Evolutionary conservation across 2,329 filamentous ascomycete species (phyloP).

Genomic region (Boeremia exigua): DNA sequence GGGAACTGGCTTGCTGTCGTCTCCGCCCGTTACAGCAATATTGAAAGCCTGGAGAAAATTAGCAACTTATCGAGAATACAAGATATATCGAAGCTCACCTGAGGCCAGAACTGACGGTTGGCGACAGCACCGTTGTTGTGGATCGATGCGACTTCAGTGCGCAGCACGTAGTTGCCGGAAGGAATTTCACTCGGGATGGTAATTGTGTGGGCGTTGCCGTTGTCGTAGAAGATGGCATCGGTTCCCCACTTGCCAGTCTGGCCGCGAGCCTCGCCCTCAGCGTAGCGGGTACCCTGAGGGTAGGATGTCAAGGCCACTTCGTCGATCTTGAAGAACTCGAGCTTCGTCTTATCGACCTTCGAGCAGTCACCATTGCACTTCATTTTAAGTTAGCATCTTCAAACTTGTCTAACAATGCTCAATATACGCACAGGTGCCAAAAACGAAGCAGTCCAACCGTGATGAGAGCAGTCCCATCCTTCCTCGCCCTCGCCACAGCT

Average conservation of each 20-base stretch:
- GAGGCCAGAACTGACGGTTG: slow-evolving; percentile 45
- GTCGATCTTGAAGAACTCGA: slow-evolving; percentile 46
- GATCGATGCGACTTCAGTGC: slow-evolving; percentile 44
- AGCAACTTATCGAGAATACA: no score
- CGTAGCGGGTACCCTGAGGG: slow-evolving; percentile 34
- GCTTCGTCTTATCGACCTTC: slow-evolving; percentile 37
- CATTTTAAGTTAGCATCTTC: no score
- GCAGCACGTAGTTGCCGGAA: slow-evolving; percentile 44
- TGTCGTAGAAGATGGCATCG: slow-evolving; percentile 45
- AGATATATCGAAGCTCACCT: no score
- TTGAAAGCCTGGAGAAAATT: no score
- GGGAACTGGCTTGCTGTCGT: slow-evolving; percentile 32
- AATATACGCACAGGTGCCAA: no score
- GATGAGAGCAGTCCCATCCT: slow-evolving; percentile 44
- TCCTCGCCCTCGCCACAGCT: slow-evolving; percentile 31
- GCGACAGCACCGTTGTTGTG: slow-evolving; percentile 43
- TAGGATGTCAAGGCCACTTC: slow-evolving; percentile 36
- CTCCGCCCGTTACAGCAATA: slow-evolving; percentile 41
- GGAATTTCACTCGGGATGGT: slow-evolving; percentile 42
- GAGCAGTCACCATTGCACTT: slow-evolving; percentile 45
- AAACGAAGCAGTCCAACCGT: slow-evolving; percentile 43
- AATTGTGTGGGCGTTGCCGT: slow-evolving; percentile 39
- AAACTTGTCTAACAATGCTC: no score
- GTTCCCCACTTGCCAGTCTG: slow-evolving; percentile 43
- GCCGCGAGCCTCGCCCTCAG: slow-evolving; percentile 25